phyloP scores from a whole-genome alignment of 331 rosid species.

The Acacia concinna region DNA sequence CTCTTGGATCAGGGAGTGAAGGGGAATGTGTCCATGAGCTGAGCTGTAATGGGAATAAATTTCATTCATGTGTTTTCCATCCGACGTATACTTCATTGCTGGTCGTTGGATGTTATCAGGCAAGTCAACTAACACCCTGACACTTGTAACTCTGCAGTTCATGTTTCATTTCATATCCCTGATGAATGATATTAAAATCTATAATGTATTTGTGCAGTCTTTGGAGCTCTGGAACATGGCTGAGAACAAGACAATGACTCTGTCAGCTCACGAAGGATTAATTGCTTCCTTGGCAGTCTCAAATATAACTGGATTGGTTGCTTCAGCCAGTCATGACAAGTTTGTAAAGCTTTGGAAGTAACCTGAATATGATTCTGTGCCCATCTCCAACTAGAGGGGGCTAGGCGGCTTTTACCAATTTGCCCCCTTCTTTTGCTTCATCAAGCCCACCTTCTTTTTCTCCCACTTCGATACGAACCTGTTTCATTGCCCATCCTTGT shows the following conservation, averaged over 20 bases:
- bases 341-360: slow-evolving; percentile 85
- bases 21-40: slow-evolving; percentile 79
- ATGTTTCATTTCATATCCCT: background rate
- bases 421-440: slow-evolving; percentile 20
- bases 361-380: slow-evolving; percentile 7
- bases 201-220: slow-evolving; percentile 48
- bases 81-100: slow-evolving; percentile 78
- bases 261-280: slow-evolving; percentile 80
- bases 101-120: slow-evolving; percentile 92
- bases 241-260: slow-evolving; percentile 78
- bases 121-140: slow-evolving; percentile 27
- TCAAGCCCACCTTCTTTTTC: slow-evolving; percentile 6
- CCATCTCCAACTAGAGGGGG: slow-evolving; percentile 22
- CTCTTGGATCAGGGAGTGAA: slow-evolving; percentile 71
- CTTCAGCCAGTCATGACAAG: slow-evolving; percentile 88
- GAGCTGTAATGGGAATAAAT: slow-evolving; percentile 74
- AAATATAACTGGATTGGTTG: slow-evolving; percentile 69
- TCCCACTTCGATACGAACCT: slow-evolving; percentile 24
- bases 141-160: background rate
- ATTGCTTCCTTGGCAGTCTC: slow-evolving; percentile 75
- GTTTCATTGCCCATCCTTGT: slow-evolving; percentile 22
- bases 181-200: slow-evolving; percentile 5
- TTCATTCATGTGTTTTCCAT: slow-evolving; percentile 84
- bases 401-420: slow-evolving; percentile 29
- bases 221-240: slow-evolving; percentile 93